A percentile compares a stretch with the other conserved stretches of the same genome.
These are phyloP conservation scores for Chrysosporium queenslandicum DNA, from an alignment of 2,329 filamentous ascomycete species.

Conservation along the genomic window DNA sequence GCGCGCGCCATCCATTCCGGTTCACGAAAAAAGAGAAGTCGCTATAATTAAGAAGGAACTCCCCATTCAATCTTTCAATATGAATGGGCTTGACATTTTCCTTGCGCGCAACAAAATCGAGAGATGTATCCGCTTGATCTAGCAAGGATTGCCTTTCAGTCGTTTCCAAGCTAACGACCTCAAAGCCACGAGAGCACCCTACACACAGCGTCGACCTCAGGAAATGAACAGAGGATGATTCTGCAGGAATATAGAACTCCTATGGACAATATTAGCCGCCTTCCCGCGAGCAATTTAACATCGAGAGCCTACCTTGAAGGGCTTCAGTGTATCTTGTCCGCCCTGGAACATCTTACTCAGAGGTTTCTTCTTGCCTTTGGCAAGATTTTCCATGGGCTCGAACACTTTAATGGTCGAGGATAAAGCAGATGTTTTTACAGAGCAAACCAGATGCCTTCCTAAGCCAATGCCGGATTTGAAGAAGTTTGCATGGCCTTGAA, in stretches of 20 bases:
- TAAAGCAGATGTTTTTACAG: conserved; percentile 84
- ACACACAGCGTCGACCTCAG: conserved; percentile 94
- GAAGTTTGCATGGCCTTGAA: conserved; percentile 94
- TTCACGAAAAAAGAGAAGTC: conserved; percentile 99
- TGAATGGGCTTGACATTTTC: conserved; percentile 92
- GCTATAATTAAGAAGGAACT: conserved; percentile 95
- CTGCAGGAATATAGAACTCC: conserved; percentile 97
- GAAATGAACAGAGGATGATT: conserved; percentile 98
- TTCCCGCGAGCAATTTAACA: neutral
- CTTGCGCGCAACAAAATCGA: conserved; percentile 91
- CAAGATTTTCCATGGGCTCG: conserved; percentile 90
- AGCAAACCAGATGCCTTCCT: conserved; percentile 87
- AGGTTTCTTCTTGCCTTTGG: conserved; percentile 89
- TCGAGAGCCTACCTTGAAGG: conserved; percentile 57
- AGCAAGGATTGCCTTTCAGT: conserved; percentile 96
- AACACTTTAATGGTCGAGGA: conserved; percentile 99
- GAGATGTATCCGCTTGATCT: conserved; percentile 92
- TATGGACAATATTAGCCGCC: conserved; percentile 22
- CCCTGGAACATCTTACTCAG: conserved; percentile 91
- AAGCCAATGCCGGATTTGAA: conserved; percentile 96
- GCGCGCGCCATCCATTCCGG: conserved; percentile 90
- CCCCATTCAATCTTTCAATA: conserved; percentile 91
- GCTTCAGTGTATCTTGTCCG: conserved; percentile 88
- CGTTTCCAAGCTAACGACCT: conserved; percentile 91
- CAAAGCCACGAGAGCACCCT: conserved; percentile 88